These are phyloP conservation scores for Corymbia calophylla DNA, from an alignment of 441 rosid species.

Conservation along the genomic window DNA sequence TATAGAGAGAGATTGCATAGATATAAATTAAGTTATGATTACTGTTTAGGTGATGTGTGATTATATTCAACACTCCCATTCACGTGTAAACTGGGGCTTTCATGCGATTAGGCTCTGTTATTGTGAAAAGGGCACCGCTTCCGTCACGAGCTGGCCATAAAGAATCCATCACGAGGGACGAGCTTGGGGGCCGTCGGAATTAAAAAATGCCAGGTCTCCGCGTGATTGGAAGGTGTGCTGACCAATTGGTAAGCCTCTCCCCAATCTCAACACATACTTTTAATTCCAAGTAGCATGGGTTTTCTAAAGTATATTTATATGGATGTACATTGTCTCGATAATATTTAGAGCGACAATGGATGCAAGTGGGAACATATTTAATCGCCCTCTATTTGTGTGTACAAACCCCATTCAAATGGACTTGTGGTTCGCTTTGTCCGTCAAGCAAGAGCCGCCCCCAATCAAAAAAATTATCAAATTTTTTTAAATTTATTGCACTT, in stretches of 20 bases:
- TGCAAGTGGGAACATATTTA: not conserved
- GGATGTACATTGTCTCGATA: too few relatives aligned
- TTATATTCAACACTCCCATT: not conserved
- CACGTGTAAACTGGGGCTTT: not conserved
- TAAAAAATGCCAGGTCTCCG: not conserved
- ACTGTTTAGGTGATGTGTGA: not conserved
- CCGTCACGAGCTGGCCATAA: not conserved
- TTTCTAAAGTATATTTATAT: not conserved
- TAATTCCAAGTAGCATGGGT: not conserved
- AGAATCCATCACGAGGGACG: not conserved
- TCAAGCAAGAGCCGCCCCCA: not conserved
- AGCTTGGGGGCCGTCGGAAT: not conserved
- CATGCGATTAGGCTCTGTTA: too few relatives aligned
- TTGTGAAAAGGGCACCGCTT: not conserved
- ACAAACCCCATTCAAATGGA: not conserved
- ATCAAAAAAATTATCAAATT: not conserved
- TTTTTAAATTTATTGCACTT: rapidly evolving
- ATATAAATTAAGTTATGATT: not conserved
- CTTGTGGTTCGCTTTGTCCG: not conserved
- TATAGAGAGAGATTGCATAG: not conserved
- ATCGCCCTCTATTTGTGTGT: not conserved
- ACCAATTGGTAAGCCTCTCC: not conserved
- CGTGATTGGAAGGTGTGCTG: not conserved
- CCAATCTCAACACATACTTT: not conserved
- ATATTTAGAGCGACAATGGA: not conserved